phyloP scores from a whole-genome alignment of 2,329 filamentous ascomycete species.

The Exophiala sp. region DNA sequence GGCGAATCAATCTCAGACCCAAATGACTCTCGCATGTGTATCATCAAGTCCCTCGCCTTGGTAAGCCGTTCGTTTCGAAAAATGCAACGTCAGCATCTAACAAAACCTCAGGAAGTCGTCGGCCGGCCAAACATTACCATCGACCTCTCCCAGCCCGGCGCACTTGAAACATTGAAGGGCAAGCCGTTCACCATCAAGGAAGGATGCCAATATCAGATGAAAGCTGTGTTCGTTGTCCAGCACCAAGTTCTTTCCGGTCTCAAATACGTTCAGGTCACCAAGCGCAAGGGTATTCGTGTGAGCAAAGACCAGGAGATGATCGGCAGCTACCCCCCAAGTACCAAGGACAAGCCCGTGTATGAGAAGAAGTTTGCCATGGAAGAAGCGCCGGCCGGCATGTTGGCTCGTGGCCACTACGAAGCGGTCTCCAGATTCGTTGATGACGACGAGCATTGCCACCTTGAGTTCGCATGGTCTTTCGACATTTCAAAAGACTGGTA shows the following conservation, averaged over 20 bases:
- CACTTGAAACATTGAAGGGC: conserved; percentile 74
- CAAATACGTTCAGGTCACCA: conserved; percentile 93
- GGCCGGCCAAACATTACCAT: conserved; percentile 84
- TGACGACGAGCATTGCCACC: conserved; percentile 86
- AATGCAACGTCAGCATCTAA: background rate
- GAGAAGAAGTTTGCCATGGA: conserved; percentile 81
- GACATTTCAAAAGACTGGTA: conserved; percentile 97
- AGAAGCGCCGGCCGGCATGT: conserved; percentile 86
- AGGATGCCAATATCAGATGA: conserved; percentile 89
- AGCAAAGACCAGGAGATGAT: conserved; percentile 99
- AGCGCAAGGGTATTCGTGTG: conserved; percentile 79
- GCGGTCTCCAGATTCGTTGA: conserved; percentile 88
- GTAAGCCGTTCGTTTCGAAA: conserved; percentile 9
- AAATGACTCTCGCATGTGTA: conserved; percentile 82
- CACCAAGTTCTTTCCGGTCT: conserved; percentile 92
- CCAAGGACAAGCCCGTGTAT: conserved; percentile 78
- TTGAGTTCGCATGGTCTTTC: conserved; percentile 94
- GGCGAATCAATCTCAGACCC: conserved; percentile 70
- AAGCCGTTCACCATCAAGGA: conserved; percentile 98
- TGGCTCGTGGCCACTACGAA: conserved; percentile 85
- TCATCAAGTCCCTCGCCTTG: conserved; percentile 87
- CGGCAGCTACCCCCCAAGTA: conserved; percentile 92
- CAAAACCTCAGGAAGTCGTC: conserved; percentile 58
- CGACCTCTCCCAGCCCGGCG: conserved; percentile 72
- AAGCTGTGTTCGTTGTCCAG: conserved; percentile 89